Percentiles rank a stretch among this genome's conserved stretches.
Evolutionary conservation across 2,329 filamentous ascomycete species (phyloP).

Genomic region (Xylariaceae sp.): DNA sequence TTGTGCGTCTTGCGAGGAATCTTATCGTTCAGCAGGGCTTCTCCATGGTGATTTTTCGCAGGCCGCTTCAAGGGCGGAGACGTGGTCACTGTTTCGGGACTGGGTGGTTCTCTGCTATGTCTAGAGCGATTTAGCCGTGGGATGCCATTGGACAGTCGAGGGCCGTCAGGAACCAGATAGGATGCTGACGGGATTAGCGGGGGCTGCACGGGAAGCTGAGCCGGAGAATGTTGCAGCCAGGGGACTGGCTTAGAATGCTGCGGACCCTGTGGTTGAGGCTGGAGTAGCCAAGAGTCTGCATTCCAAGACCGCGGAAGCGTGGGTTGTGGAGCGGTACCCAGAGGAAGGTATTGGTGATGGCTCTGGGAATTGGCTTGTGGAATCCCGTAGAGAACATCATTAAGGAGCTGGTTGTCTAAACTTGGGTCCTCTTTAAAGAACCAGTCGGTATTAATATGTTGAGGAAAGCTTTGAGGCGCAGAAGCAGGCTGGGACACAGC

Average conservation of each 20-base stretch:
- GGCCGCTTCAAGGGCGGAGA: conserved; percentile 6
- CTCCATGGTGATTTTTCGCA: conserved; percentile 1
- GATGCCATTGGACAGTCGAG: not conserved
- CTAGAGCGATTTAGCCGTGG: not conserved
- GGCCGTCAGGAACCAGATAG: not conserved
- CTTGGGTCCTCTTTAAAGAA: not conserved
- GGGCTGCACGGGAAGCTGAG: too few relatives aligned
- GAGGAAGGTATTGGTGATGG: not conserved
- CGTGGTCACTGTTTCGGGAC: conserved; percentile 5
- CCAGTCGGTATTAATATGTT: not conserved
- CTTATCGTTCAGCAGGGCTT: conserved; percentile 15
- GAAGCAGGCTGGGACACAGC: not conserved
- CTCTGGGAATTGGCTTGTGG: not conserved
- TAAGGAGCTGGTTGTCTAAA: not conserved
- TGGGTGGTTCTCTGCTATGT: conserved; percentile 12
- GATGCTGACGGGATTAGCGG: not conserved
- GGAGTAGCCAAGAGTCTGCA: not conserved
- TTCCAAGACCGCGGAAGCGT: not conserved
- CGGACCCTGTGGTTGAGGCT: not conserved
- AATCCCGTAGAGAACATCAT: not conserved
- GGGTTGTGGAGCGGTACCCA: not conserved
- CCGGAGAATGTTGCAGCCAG: not conserved
- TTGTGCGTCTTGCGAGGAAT: conserved; percentile 24
- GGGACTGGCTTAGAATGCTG: not conserved
- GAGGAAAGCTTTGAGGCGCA: not conserved